phyloP scores from a whole-genome alignment of 2,329 filamentous ascomycete genomes.

The Fusarium denticulatum region DNA sequence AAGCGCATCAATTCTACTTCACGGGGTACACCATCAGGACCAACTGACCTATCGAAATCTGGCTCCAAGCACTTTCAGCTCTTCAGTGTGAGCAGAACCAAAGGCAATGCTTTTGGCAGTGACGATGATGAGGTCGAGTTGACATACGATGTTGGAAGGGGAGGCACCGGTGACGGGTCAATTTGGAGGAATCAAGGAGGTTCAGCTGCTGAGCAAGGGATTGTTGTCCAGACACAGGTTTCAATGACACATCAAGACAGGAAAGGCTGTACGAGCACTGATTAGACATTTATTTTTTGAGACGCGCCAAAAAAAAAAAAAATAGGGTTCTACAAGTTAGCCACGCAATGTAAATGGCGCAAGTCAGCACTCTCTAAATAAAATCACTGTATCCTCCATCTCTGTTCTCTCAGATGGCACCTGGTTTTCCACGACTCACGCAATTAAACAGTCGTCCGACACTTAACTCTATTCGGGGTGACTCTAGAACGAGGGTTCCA shows the following conservation, averaged over 20 bases:
- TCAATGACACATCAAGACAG: constrained; percentile 1
- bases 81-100: not conserved
- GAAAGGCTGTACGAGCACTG: not conserved
- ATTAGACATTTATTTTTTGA: not conserved
- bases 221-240: not conserved
- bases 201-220: not conserved
- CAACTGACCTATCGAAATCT: constrained; percentile 3
- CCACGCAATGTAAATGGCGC: rapidly evolving
- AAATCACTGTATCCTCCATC: rapidly evolving
- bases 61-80: constrained; percentile 8
- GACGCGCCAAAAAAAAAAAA: rapidly evolving
- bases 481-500: too few species aligned
- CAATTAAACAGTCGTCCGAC: rapidly evolving
- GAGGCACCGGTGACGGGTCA: not conserved
- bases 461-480: too few species aligned
- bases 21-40: constrained; percentile 2
- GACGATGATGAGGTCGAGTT: constrained; percentile 13
- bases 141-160: not conserved
- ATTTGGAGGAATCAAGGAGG: not conserved
- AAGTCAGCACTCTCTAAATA: too few species aligned
- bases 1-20: not conserved
- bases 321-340: not conserved
- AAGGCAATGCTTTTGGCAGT: not conserved
- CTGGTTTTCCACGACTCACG: not conserved
- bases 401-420: too few species aligned